Evolutionary conservation across 495 filamentous ascomycete species (phyloP), one percentile per base, ranked within the genome.

Genomic region (Penicillium goetzii): DNA sequence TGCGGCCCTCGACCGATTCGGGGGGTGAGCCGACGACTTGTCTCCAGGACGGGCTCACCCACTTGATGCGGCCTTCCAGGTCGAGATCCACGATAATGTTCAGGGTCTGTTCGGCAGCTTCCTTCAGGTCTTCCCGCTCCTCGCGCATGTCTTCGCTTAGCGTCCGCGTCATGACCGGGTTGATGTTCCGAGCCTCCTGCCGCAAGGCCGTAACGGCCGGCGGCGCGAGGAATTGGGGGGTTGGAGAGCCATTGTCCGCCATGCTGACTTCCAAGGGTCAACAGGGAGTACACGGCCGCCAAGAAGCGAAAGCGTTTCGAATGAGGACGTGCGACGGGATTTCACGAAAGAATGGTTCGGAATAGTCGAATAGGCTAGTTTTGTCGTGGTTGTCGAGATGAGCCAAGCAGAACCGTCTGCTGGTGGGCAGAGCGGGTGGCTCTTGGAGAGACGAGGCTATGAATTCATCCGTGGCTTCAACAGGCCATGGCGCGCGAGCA

Each of bases 41-140:
- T 60, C 86, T 86, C 95, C 95, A 99, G n/a, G 93, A 96, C 10
- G 92, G 90, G 76, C 94, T 98, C 61, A 95, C 93, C 92, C 96
- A 98, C 71, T 91, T 87, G 67, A 99, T 89, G 41, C 85, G 88
- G 52, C 92, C 92, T 68, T 96, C 91, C 52, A 98, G 82, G 67
- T 89, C 91, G 56, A 99, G 84, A 75, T 99, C 93, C 71, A 98
- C 79, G 66, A 99, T 97, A 58, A 97, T 90, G 77, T 97, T 98
- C 71, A 95, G 81, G 11, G 92, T 97, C 80, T 98, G 92, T 76
- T 99, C 95, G 25, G 95, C 95, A 23, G 93, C 96, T 79, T 96
- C 89, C 69, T 92, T 93, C 69, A 99, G 84, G 71, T 97, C 95
- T 73, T 96, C 90, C 57, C 92, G 85, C 77, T 96, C 95, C 62